Percentiles rank a stretch among this genome's conserved stretches.
Conservation (phyloP, 73 alveolate species). For the Paramecium sonneborni region DNA sequence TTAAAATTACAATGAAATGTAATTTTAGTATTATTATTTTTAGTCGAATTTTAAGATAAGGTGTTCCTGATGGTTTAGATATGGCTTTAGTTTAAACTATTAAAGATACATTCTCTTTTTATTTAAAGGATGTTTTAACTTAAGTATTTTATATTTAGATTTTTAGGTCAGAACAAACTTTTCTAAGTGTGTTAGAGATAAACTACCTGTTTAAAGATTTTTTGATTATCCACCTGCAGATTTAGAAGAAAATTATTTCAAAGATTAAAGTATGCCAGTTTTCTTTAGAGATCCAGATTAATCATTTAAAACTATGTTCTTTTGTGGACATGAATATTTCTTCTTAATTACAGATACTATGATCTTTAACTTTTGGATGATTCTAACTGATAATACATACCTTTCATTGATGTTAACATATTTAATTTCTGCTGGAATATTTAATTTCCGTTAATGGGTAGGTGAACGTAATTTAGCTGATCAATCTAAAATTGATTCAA, state of each 20-base stretch:
- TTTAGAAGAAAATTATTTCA: constrained; percentile 54
- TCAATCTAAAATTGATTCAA: constrained; percentile 30
- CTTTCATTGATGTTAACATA: constrained; percentile 78
- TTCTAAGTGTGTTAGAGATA: constrained; percentile 70
- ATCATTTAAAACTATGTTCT: constrained; percentile 76
- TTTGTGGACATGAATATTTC: constrained; percentile 84
- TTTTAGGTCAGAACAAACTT: constrained; percentile 70
- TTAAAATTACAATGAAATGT: background rate
- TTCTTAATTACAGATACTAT: constrained; percentile 73
- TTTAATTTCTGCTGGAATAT: constrained; percentile 22
- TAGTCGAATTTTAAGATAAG: constrained; percentile 39
- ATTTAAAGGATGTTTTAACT: constrained; percentile 71
- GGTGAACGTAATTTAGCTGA: constrained; percentile 51
- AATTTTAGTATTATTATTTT: background rate
- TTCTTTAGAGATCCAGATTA: constrained; percentile 83
- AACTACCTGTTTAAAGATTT: constrained; percentile 74
- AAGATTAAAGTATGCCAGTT: constrained; percentile 71
- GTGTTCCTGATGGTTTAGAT: constrained; percentile 66
- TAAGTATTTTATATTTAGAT: background rate
- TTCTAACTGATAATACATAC: constrained; percentile 49
- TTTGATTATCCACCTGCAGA: constrained; percentile 83
- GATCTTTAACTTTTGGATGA: constrained; percentile 73
- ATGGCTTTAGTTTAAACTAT: constrained; percentile 67
- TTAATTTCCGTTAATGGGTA: constrained; percentile 34
- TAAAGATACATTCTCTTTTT: constrained; percentile 71